Conservation (phyloP, 2,329 filamentous ascomycete species). For the Epichloe bromicola region DNA sequence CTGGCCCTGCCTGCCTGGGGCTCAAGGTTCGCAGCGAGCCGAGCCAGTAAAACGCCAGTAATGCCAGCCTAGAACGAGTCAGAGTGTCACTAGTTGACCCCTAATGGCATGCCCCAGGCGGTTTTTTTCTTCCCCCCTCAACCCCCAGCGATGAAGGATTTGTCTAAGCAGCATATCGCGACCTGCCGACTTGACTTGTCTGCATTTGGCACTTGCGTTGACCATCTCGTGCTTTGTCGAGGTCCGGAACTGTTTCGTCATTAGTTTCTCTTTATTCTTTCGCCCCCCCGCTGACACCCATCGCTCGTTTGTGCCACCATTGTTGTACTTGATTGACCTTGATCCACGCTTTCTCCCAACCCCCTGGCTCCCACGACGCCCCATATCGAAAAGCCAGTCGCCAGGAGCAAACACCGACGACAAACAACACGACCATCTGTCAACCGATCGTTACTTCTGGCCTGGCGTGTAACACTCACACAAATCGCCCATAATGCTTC, state of each 20-base stretch:
- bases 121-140: neutral
- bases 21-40: neutral
- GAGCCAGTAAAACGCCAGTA: neutral
- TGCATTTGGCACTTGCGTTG: neutral
- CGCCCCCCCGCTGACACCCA: neutral
- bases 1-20: too few relatives aligned
- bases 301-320: conserved; percentile 4
- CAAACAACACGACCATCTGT: neutral
- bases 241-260: neutral
- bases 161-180: neutral
- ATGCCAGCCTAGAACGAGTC: neutral
- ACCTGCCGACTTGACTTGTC: neutral
- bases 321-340: neutral
- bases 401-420: neutral
- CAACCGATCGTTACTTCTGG: neutral
- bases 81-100: neutral
- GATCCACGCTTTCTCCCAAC: conserved; percentile 1
- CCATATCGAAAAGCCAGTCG: conserved; percentile 10
- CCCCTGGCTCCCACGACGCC: neutral
- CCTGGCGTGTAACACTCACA: conserved; percentile 3
- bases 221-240: neutral
- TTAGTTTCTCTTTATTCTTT: neutral
- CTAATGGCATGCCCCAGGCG: neutral
- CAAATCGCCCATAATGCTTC: conserved; percentile 54
- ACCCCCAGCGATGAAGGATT: neutral